Percentiles rank a stretch among this genome's conserved stretches.
These are phyloP conservation scores for Boletus rubropictus DNA, from an alignment of 768 basidiomycete genomes.

Conservation along the genomic window DNA sequence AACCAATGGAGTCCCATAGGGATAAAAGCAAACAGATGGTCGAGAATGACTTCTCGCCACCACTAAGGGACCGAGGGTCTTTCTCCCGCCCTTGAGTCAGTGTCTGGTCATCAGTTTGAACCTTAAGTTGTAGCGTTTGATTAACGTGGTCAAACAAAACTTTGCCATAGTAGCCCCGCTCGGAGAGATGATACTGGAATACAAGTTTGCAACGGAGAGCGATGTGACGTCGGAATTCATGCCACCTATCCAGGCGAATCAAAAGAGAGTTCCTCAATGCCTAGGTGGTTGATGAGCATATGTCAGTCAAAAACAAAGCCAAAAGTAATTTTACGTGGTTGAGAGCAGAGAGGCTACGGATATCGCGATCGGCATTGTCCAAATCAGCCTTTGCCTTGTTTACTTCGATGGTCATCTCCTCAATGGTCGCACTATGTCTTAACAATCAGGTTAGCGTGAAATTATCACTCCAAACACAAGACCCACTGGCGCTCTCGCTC, in stretches of 20 bases:
- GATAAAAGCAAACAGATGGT: slow-evolving; percentile 92
- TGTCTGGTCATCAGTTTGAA: slow-evolving; percentile 78
- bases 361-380: slow-evolving; percentile 54
- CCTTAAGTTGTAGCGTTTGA: slow-evolving; percentile 62
- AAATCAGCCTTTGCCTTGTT: slow-evolving; percentile 56
- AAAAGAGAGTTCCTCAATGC: slow-evolving; percentile 61
- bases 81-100: slow-evolving; percentile 67
- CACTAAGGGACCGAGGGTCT: slow-evolving; percentile 80
- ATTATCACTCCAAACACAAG: not conserved
- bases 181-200: slow-evolving; percentile 75
- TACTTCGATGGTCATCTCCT: slow-evolving; percentile 69
- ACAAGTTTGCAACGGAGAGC: slow-evolving; percentile 81
- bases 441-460: slow-evolving; percentile 1
- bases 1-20: slow-evolving; percentile 92
- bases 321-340: slow-evolving; percentile 50
- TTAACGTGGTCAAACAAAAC: slow-evolving; percentile 76
- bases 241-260: slow-evolving; percentile 69
- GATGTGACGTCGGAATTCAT: slow-evolving; percentile 82
- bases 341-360: slow-evolving; percentile 56
- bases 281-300: slow-evolving; percentile 35
- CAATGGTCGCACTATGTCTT: slow-evolving; percentile 73
- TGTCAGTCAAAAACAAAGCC: not conserved
- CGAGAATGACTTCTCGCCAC: slow-evolving; percentile 95
- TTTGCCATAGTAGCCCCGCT: slow-evolving; percentile 87
- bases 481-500: slow-evolving; percentile 60